Base-by-base conservation (phyloP, 768 basidiomycete species). In the Fistulinella prunicolor region DNA sequence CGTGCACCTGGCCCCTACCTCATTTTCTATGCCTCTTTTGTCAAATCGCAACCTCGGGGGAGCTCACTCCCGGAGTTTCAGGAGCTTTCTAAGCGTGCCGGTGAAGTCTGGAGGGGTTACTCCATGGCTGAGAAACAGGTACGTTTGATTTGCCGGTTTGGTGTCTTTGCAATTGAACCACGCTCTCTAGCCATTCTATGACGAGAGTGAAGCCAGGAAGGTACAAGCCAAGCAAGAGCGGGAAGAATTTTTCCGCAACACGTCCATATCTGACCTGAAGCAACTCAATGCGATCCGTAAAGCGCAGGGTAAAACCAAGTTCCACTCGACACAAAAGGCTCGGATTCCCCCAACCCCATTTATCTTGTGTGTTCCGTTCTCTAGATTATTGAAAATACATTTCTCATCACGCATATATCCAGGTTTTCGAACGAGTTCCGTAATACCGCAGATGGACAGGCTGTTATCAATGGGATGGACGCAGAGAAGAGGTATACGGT, bases 51-150 rank as follows among this genome's bases (percentile, higher is more conserved):
- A 8, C 32, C 24, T 9, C 17, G 13, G 17, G 32, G 12, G 28
- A 38, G 9, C 39, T 4, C 54, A 0, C 4, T 37, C 0, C 16
- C 21, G 9, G 50, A 49, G 0, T 30, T 9, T 1, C 45, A 46
- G 6, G 49, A 44, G 10, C 2, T 55, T 2, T n/a, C 59, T 13
- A 67, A 47, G 47, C 49, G 61, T 17, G 59, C 65, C 7, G 52
- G 49, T 9, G 50, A 47, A 29, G 43, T 49, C 4, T 76, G 74
- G 75, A 59, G 39, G 1, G 49, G 39, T 4, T 50, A 73, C n/a
- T 50, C 71, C 5, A 57, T 55, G 10, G 54, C 46, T 4, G 68
- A 75, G 47, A 75, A 67, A 43, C 56, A 73, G 55, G 74, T 72
- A 28, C 20, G 62, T 46, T n/a, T n/a, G n/a, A n/a, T n/a, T n/a